Evolutionary conservation across 495 filamentous ascomycete genomes (phyloP).

Genomic region (Tuber borchii): DNA sequence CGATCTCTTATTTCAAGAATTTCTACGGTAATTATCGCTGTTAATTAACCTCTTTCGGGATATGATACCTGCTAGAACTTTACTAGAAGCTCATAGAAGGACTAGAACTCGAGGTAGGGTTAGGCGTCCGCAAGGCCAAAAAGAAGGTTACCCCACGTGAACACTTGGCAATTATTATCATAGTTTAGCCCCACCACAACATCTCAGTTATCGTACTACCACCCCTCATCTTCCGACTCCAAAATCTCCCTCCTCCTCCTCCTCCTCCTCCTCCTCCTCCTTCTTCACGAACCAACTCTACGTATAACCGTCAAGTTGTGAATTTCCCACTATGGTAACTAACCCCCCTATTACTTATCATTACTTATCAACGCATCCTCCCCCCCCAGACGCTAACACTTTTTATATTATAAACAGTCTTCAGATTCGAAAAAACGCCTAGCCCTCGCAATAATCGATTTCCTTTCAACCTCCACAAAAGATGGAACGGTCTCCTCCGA

Average conservation of each 20-base stretch:
- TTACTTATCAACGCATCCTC: neutral
- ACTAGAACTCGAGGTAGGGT: neutral
- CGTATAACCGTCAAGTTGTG: neutral
- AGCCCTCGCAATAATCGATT: constrained; percentile 93
- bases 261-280: neutral
- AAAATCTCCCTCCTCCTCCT: neutral
- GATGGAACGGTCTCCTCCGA: constrained; percentile 83
- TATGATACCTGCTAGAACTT: neutral
- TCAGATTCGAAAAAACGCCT: constrained; percentile 75
- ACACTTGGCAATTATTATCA: neutral
- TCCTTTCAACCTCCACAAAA: constrained; percentile 73
- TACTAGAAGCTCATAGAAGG: neutral
- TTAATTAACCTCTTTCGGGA: neutral
- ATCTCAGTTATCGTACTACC: neutral
- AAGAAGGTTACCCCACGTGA: neutral
- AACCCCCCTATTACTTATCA: neutral
- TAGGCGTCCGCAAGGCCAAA: neutral
- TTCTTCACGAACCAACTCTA: neutral
- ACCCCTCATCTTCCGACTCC: neutral
- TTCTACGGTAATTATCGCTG: neutral
- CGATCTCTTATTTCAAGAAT: no score
- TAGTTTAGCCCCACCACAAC: neutral
- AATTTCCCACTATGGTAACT: neutral
- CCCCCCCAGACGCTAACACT: neutral
- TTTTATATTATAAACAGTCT: constrained; percentile 12